Percentiles rank a stretch among this genome's conserved stretches.
These are phyloP conservation scores for Colletotrichum sp. DNA, from an alignment of 2,329 filamentous ascomycete genomes.

Conservation along the genomic window DNA sequence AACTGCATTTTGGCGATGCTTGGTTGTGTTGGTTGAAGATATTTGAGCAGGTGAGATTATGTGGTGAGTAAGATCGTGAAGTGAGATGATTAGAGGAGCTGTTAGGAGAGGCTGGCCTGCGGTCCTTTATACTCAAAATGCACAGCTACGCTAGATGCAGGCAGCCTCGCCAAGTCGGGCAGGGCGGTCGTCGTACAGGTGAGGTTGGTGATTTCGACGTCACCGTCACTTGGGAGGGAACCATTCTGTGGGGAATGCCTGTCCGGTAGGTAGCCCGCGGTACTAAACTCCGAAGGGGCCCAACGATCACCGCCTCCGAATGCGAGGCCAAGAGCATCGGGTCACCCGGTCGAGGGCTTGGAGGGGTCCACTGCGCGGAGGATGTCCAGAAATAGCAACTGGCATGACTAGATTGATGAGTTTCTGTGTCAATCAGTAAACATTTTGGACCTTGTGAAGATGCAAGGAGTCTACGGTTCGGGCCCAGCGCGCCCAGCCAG, in stretches of 20 bases:
- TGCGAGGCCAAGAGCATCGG: neutral
- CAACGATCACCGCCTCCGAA: neutral
- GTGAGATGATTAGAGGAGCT: neutral
- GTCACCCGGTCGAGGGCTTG: neutral
- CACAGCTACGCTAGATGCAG: neutral
- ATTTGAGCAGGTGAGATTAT: neutral
- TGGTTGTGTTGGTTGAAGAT: neutral
- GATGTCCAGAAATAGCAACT: neutral
- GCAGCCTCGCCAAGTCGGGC: neutral
- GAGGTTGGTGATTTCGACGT: conserved; percentile 14
- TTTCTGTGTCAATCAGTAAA: neutral
- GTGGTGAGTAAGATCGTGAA: neutral
- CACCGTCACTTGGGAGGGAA: neutral
- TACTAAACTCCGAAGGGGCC: neutral
- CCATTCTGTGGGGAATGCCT: conserved; percentile 12
- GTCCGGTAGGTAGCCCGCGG: neutral
- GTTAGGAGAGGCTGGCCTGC: neutral
- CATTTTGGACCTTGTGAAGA: neutral
- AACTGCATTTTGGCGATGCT: conserved; percentile 26
- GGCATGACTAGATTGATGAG: neutral
- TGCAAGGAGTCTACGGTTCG: neutral
- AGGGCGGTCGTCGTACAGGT: neutral
- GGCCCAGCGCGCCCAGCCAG: neutral
- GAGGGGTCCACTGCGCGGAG: neutral
- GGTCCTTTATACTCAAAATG: neutral